phyloP scores from a whole-genome alignment of 305 asterid genomes.

The Andrographis paniculata region DNA sequence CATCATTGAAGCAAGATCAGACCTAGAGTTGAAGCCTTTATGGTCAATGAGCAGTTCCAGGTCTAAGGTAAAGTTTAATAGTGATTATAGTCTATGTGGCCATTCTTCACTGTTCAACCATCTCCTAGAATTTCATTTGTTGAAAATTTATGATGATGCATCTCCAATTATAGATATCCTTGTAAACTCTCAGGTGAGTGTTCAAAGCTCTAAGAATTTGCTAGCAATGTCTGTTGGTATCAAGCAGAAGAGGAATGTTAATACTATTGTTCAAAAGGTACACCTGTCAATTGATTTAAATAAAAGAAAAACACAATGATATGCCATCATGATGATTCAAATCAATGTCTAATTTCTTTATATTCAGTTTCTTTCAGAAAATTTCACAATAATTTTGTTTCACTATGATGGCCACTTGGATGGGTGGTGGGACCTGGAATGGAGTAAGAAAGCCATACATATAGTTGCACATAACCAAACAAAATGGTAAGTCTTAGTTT shows the following conservation, averaged over 20 bases:
- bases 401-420: constrained; percentile 88
- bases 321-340: constrained; percentile 1
- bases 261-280: constrained; percentile 72
- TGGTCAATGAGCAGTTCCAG: constrained; percentile 63
- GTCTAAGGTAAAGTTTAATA: constrained; percentile 42
- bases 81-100: constrained; percentile 29
- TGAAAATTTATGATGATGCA: no score
- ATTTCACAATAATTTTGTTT: constrained; percentile 78
- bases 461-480: constrained; percentile 93
- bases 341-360: constrained; percentile 19
- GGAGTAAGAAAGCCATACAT: constrained; percentile 89
- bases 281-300: constrained; percentile 3
- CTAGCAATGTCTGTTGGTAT: constrained; percentile 96
- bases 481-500: constrained; percentile 55
- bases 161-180: constrained; percentile 3
- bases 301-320: constrained; percentile 1
- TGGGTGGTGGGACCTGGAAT: constrained; percentile 80
- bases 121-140: neutral
- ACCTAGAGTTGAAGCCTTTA: constrained; percentile 86
- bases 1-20: constrained; percentile 66
- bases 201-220: constrained; percentile 38
- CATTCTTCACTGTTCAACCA: constrained; percentile 1
- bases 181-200: constrained; percentile 40
- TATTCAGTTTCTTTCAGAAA: constrained; percentile 90
- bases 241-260: constrained; percentile 74